A percentile compares a stretch with the other conserved stretches of the same genome.
These are phyloP conservation scores for Collybia sp. DNA, from an alignment of 768 basidiomycete genomes.

Conservation along the genomic window DNA sequence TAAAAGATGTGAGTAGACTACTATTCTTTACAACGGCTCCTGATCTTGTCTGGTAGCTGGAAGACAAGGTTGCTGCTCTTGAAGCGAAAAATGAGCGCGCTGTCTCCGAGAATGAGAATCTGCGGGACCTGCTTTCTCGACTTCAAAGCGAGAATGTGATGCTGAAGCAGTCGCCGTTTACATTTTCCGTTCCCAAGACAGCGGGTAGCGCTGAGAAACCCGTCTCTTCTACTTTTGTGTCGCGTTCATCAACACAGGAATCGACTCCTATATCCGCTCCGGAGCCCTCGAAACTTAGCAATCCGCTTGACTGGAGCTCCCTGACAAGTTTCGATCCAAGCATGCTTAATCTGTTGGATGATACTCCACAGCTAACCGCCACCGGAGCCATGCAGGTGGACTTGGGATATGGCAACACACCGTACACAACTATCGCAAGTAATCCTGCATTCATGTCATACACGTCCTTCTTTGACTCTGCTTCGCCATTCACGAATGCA, in stretches of 20 bases:
- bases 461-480: slow-evolving; percentile 50
- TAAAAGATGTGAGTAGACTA: slow-evolving; percentile 76
- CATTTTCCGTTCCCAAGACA: slow-evolving; percentile 66
- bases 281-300: slow-evolving; percentile 30
- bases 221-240: slow-evolving; percentile 18
- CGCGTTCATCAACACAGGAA: slow-evolving; percentile 9
- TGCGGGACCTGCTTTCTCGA: slow-evolving; percentile 79
- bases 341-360: slow-evolving; percentile 62
- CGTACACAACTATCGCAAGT: slow-evolving; percentile 77
- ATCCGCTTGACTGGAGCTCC: slow-evolving; percentile 60
- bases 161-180: slow-evolving; percentile 80
- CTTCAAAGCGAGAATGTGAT: slow-evolving; percentile 84
- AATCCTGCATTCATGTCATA: slow-evolving; percentile 88
- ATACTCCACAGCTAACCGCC: slow-evolving; percentile 47
- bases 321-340: slow-evolving; percentile 67
- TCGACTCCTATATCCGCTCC: slow-evolving; percentile 22
- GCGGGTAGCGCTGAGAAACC: slow-evolving; percentile 10
- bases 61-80: slow-evolving; percentile 85
- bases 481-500: slow-evolving; percentile 18
- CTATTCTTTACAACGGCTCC: slow-evolving; percentile 1
- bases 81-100: slow-evolving; percentile 77
- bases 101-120: slow-evolving; percentile 79
- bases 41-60: slow-evolving; percentile 50
- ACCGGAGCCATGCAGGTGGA: slow-evolving; percentile 60
- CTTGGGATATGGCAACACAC: slow-evolving; percentile 50